Conservation (phyloP, 2,329 filamentous ascomycete species). For the Thyridium curvatum region DNA sequence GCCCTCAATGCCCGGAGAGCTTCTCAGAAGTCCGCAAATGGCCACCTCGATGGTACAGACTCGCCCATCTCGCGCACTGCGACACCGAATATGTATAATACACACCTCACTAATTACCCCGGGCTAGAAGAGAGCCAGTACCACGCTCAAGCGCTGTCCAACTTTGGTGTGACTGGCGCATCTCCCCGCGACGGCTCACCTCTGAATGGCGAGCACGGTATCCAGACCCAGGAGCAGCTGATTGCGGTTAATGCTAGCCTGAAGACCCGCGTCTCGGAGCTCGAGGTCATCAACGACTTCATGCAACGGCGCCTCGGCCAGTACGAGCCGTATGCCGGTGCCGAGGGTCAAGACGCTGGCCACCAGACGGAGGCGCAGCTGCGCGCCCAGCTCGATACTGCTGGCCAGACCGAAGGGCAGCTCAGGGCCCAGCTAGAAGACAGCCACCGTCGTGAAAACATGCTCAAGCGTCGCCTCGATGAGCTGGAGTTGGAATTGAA, state of each 20-base stretch:
- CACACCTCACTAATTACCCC: constrained; percentile 74
- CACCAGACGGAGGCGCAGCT: constrained; percentile 50
- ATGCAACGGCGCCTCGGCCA: constrained; percentile 69
- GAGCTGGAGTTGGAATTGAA: constrained; percentile 62
- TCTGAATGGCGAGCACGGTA: constrained; percentile 55
- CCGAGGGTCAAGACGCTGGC: constrained; percentile 45
- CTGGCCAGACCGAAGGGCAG: constrained; percentile 31
- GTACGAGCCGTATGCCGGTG: constrained; percentile 59
- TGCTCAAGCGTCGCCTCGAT: constrained; percentile 74
- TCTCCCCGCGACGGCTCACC: constrained; percentile 42
- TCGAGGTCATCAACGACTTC: constrained; percentile 89
- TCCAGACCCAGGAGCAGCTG: constrained; percentile 76
- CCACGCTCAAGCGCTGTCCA: constrained; percentile 44
- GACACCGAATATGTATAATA: constrained; percentile 69
- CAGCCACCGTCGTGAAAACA: constrained; percentile 70
- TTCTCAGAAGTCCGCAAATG: constrained; percentile 67
- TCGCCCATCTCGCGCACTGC: constrained; percentile 75
- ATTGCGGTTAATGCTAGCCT: constrained; percentile 75
- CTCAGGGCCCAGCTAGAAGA: constrained; percentile 65
- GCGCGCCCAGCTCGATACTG: constrained; percentile 46
- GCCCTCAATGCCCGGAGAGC: constrained; percentile 48
- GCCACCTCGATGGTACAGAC: constrained; percentile 66
- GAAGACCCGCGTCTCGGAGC: constrained; percentile 91
- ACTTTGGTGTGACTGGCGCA: constrained; percentile 45
- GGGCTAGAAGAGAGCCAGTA: constrained; percentile 68